Percentiles rank a stretch among this genome's conserved stretches.
Evolutionary conservation across 768 basidiomycete species (phyloP).

Genomic region (Phylloporus rhodoxanthus): DNA sequence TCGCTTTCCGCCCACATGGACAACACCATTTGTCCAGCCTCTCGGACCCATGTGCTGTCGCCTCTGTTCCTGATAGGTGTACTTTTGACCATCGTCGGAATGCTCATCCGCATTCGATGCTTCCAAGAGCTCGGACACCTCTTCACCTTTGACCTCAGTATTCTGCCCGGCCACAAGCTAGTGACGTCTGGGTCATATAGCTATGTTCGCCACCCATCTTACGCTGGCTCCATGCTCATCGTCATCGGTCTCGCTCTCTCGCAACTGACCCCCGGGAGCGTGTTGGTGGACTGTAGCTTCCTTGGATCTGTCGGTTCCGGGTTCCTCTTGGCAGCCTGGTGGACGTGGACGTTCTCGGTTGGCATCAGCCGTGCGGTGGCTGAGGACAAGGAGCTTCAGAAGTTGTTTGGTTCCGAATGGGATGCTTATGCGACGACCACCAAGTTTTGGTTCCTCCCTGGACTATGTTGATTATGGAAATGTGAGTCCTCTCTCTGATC

Average conservation of each 20-base stretch:
- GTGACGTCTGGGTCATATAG: constrained; percentile 46
- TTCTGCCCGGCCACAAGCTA: constrained; percentile 47
- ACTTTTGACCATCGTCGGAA: constrained; percentile 37
- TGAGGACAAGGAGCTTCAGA: constrained; percentile 46
- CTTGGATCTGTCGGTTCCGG: constrained; percentile 29
- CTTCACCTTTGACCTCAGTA: constrained; percentile 56
- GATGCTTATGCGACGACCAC: constrained; percentile 41
- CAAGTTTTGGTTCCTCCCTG: constrained; percentile 47
- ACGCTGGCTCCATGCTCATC: constrained; percentile 48
- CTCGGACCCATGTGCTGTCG: constrained; percentile 29
- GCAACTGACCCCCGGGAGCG: constrained; percentile 43
- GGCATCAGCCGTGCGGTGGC: constrained; percentile 44
- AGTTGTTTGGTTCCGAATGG: constrained; percentile 44
- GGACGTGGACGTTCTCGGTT: constrained; percentile 45
- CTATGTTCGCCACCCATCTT: constrained; percentile 52
- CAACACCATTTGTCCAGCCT: constrained; percentile 29
- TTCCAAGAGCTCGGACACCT: constrained; percentile 48
- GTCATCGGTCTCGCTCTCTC: constrained; percentile 42
- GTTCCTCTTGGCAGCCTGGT: constrained; percentile 39
- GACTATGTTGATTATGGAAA: constrained; percentile 31
- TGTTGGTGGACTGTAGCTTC: constrained; percentile 37
- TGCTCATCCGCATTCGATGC: constrained; percentile 47
- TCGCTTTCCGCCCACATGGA: constrained; percentile 30
- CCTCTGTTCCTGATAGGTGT: constrained; percentile 44
- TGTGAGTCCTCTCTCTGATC: background rate